Percentiles rank a stretch among this genome's conserved stretches.
Evolutionary conservation across 768 basidiomycete species (phyloP).

Genomic region (Termitomyces sp.): DNA sequence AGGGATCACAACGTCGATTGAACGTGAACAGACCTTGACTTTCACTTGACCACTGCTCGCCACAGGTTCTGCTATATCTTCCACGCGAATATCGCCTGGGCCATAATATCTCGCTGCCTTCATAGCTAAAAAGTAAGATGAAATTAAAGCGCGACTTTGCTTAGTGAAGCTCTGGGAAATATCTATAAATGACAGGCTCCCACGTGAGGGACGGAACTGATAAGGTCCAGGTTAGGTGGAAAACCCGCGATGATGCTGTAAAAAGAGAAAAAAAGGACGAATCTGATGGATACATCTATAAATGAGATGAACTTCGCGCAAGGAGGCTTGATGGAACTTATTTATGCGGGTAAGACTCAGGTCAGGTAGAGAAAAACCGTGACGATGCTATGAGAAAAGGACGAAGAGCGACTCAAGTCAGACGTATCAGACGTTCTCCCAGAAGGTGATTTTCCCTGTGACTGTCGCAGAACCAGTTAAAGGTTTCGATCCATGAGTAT

Average conservation of each 20-base stretch:
- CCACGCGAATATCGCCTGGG: constrained; percentile 36
- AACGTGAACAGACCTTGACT: constrained; percentile 27
- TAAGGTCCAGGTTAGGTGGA: background rate
- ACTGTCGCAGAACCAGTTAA: background rate
- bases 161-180: too few relatives aligned
- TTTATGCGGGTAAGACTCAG: background rate
- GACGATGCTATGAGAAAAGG: background rate
- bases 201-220: too few relatives aligned
- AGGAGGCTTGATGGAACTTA: background rate
- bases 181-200: background rate
- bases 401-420: background rate
- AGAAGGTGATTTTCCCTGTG: background rate
- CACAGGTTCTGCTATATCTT: constrained; percentile 32
- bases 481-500: background rate
- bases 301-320: background rate
- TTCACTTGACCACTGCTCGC: constrained; percentile 33
- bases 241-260: background rate
- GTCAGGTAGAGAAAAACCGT: background rate
- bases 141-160: background rate
- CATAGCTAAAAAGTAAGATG: constrained; percentile 20
- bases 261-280: too few relatives aligned
- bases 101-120: constrained; percentile 41
- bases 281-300: background rate
- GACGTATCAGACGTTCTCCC: background rate
- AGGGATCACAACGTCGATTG: background rate